Conservation (phyloP, 2,329 filamentous ascomycete species). For the Ceratocystis lukuohia region DNA sequence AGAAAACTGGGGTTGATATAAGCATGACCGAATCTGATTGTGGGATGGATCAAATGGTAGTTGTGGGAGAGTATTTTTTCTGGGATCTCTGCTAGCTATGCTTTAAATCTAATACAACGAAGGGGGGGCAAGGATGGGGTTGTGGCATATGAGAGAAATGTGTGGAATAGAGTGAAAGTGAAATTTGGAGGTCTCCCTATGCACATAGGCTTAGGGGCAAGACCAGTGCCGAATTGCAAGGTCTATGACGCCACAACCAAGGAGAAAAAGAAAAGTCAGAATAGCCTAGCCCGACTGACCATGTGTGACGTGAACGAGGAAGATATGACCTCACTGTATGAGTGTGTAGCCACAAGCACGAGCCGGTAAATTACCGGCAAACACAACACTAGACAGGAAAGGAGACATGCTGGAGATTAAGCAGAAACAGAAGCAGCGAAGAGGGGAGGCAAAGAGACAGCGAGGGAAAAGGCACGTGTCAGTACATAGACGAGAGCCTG, state of each 20-base stretch:
- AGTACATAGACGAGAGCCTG: neutral
- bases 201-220: neutral
- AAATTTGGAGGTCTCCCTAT: neutral
- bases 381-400: neutral
- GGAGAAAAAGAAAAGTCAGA: neutral
- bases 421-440: neutral
- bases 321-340: neutral
- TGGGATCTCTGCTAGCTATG: neutral
- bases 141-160: neutral
- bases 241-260: neutral
- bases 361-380: neutral
- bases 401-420: neutral
- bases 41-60: constrained; percentile 10
- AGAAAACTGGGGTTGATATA: constrained; percentile 16
- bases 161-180: neutral
- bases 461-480: neutral
- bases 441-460: neutral
- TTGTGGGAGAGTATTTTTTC: constrained; percentile 9
- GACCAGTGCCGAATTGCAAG: neutral
- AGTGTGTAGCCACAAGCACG: neutral
- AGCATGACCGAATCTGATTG: constrained; percentile 7
- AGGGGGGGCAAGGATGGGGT: neutral
- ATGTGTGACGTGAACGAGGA: neutral
- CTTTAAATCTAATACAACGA: neutral
- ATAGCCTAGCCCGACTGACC: neutral